Conservation (phyloP, 805 yeast species). For the Wickerhamiella alocasiicola region DNA sequence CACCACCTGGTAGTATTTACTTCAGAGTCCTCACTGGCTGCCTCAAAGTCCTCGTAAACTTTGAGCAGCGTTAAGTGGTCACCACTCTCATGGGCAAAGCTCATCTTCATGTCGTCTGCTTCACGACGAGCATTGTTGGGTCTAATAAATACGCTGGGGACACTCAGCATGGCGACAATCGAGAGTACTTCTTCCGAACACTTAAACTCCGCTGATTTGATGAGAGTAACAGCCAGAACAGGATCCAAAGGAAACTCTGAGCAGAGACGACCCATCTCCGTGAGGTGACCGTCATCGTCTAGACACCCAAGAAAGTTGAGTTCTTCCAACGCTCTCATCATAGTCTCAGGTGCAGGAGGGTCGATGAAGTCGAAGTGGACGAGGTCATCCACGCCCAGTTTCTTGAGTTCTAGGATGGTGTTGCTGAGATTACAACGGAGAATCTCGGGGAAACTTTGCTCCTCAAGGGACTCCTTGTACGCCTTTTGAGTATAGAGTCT, state of each 20-base stretch:
- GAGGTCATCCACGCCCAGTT: conserved; percentile 86
- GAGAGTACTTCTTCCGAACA: conserved; percentile 85
- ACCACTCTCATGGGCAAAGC: conserved; percentile 87
- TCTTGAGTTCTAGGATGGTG: conserved; percentile 85
- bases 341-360: conserved; percentile 98
- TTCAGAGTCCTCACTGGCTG: conserved; percentile 10
- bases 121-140: conserved; percentile 77
- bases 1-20: conserved; percentile 61
- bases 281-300: conserved; percentile 82
- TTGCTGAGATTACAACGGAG: conserved; percentile 80
- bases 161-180: conserved; percentile 80
- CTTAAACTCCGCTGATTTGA: conserved; percentile 70
- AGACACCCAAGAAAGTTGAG: conserved; percentile 80
- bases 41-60: conserved; percentile 70
- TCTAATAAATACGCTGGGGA: conserved; percentile 88
- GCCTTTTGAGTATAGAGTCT: conserved; percentile 95
- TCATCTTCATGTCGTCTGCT: conserved; percentile 81
- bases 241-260: conserved; percentile 95
- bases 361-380: conserved; percentile 98
- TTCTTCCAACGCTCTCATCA: conserved; percentile 98
- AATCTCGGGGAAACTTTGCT: conserved; percentile 94
- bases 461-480: conserved; percentile 81
- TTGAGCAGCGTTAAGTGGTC: conserved; percentile 86
- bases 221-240: conserved; percentile 82
- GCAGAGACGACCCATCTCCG: conserved; percentile 79